Conservation (phyloP, 2,329 filamentous ascomycete species). For the Fusarium dimerum region DNA sequence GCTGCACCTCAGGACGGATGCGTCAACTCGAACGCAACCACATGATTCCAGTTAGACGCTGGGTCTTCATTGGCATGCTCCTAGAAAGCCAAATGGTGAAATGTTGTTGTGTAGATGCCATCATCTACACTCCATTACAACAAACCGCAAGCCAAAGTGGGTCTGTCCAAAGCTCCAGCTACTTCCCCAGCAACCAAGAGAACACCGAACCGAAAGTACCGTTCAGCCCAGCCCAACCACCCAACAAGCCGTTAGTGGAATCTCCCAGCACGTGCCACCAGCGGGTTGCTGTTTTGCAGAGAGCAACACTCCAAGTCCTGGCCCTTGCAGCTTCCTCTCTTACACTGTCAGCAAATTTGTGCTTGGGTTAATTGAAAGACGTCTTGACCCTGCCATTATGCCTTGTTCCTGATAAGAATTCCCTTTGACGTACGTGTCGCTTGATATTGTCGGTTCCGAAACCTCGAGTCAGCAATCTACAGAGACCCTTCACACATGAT, state of each 20-base stretch:
- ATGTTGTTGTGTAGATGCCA: too few relatives aligned
- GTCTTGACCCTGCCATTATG: constrained; percentile 18
- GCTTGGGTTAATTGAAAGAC: constrained; percentile 10
- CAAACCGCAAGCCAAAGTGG: too few relatives aligned
- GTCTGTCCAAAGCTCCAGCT: neutral
- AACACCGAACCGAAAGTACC: constrained; percentile 8
- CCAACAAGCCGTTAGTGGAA: constrained; percentile 28
- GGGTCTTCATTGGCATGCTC: too few relatives aligned
- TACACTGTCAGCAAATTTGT: constrained; percentile 12
- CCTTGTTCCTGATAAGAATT: constrained; percentile 7
- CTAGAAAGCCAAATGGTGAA: too few relatives aligned
- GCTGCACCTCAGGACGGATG: too few relatives aligned
- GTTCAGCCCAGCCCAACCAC: constrained; percentile 27
- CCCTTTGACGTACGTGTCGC: neutral
- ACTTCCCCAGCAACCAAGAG: constrained; percentile 9
- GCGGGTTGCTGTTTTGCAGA: constrained; percentile 15
- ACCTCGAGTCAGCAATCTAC: neutral
- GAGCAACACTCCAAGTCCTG: constrained; percentile 20
- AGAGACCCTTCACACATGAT: constrained; percentile 18
- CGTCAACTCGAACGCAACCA: too few relatives aligned
- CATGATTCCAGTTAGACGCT: too few relatives aligned
- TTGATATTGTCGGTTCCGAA: neutral
- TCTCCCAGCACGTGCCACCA: constrained; percentile 28
- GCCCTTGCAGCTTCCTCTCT: constrained; percentile 11
- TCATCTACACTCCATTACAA: too few relatives aligned